A percentile compares a stretch with the other conserved stretches of the same genome.
These are phyloP conservation scores for Orbilia oligospora DNA, from an alignment of 2,329 filamentous ascomycete genomes.

Conservation along the genomic window DNA sequence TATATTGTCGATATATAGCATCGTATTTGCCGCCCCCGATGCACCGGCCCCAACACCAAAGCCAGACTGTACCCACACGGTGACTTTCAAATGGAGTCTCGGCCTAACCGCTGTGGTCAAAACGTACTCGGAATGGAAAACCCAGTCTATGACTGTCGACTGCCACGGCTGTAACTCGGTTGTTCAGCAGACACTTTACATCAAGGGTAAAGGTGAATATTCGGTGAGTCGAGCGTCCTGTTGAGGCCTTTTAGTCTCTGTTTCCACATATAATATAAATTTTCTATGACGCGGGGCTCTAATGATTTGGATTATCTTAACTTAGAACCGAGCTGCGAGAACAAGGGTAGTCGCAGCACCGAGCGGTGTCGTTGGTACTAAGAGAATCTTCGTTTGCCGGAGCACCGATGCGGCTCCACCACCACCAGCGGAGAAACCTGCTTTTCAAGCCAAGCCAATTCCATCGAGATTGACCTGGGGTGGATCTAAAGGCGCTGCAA, in stretches of 20 bases:
- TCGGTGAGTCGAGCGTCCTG: not conserved
- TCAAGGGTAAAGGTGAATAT: not conserved
- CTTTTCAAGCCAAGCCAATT: not conserved
- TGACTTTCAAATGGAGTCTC: not conserved
- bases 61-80: not conserved
- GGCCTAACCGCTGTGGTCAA: not conserved
- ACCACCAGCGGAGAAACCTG: not conserved
- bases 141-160: not conserved
- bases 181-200: not conserved
- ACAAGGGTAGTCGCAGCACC: not conserved
- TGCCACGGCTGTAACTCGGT: constrained; percentile 5
- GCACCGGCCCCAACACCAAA: not conserved
- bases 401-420: no score
- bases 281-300: not conserved
- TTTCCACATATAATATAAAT: not conserved
- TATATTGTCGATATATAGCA: not conserved
- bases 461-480: constrained; percentile 8
- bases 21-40: constrained; percentile 3
- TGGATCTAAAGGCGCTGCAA: not conserved
- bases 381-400: not conserved
- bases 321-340: not conserved
- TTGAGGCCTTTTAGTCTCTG: no score
- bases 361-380: not conserved
- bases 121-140: not conserved
- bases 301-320: not conserved